Percentiles rank a stretch among this genome's conserved stretches.
Conservation (phyloP, 2,329 filamentous ascomycete genomes). For the Aspergillus tubingensis region DNA sequence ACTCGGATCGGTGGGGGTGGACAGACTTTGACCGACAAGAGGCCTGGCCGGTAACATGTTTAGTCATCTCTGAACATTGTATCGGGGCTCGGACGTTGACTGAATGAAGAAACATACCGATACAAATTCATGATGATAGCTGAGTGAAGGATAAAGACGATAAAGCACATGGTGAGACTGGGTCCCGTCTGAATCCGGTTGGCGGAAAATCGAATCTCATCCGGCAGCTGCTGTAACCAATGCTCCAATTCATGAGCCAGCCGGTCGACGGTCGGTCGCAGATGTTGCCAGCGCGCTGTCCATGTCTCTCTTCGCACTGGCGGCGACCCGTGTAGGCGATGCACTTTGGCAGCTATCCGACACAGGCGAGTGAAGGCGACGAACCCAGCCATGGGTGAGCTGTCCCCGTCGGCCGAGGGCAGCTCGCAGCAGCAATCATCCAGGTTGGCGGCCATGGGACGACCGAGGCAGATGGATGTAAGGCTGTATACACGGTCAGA, state of each 20-base stretch:
- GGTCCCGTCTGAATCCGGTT: background rate
- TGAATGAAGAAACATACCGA: background rate
- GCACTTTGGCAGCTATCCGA: background rate
- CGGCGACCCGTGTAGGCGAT: background rate
- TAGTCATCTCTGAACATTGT: no score
- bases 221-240: background rate
- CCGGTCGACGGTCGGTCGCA: background rate
- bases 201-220: background rate
- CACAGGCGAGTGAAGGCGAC: constrained; percentile 1
- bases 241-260: background rate
- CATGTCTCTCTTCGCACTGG: background rate
- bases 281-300: background rate
- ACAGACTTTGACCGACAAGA: no score
- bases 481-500: background rate
- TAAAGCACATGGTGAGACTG: constrained; percentile 1
- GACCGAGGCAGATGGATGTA: constrained; percentile 1
- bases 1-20: background rate
- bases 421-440: constrained; percentile 4
- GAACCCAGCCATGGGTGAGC: constrained; percentile 1
- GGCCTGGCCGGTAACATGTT: no score
- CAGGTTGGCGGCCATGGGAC: constrained; percentile 1
- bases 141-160: background rate
- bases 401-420: background rate
- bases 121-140: background rate
- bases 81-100: no score